Percentiles rank a stretch among this genome's conserved stretches.
Conservation (phyloP, 441 rosid genomes). For the Capsella rubella region DNA sequence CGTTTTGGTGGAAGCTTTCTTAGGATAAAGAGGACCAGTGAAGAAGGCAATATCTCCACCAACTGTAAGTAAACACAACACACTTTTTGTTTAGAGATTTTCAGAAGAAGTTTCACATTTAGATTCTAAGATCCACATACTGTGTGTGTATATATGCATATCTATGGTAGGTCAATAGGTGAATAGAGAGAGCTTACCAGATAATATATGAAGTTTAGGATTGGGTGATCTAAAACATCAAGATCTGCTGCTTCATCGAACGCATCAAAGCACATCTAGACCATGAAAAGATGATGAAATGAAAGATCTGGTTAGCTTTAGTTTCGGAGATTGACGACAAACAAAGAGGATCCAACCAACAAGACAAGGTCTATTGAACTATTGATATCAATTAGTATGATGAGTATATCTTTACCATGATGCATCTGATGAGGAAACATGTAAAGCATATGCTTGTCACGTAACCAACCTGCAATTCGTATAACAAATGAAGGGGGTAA, state of each 20-base stretch:
- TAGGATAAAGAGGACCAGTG: slow-evolving; percentile 81
- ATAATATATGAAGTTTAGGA: slow-evolving; percentile 83
- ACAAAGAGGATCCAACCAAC: slow-evolving; percentile 8
- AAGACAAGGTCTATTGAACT: neutral
- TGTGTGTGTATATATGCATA: neutral
- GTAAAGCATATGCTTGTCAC: slow-evolving; percentile 88
- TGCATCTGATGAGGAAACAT: slow-evolving; percentile 87
- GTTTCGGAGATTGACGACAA: slow-evolving; percentile 14
- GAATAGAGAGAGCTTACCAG: slow-evolving; percentile 57
- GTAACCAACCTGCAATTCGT: slow-evolving; percentile 79
- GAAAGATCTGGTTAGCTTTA: slow-evolving; percentile 21
- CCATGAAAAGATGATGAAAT: slow-evolving; percentile 12
- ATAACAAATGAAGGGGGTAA: slow-evolving; percentile 24
- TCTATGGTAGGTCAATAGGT: neutral
- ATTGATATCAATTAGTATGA: neutral
- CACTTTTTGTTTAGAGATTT: neutral
- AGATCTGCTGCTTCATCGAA: slow-evolving; percentile 81
- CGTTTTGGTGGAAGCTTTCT: slow-evolving; percentile 95
- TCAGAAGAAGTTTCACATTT: neutral
- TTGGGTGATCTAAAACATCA: slow-evolving; percentile 83
- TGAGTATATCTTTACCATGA: slow-evolving; percentile 67
- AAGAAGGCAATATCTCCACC: slow-evolving; percentile 90
- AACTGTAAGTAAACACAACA: slow-evolving; percentile 53
- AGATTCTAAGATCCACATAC: neutral
- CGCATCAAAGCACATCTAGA: slow-evolving; percentile 85